Base-by-base conservation (phyloP, 2,329 filamentous ascomycete species). In the Curvularia eragrostidis region DNA sequence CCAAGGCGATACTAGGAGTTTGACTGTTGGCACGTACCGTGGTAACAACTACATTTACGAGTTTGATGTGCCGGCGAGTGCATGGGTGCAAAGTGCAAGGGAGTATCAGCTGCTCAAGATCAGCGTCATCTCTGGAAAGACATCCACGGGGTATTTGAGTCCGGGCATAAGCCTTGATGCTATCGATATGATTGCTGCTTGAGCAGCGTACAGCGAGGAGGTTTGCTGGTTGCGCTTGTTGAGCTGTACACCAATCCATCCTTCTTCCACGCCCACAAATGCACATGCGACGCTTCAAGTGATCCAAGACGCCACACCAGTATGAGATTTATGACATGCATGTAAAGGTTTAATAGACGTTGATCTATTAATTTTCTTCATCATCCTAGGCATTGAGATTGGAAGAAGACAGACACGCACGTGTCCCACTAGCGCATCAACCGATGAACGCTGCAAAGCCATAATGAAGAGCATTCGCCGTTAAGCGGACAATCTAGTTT, bases 21-120 rank as follows among this genome's bases (percentile, higher is more conserved):
- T 67, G 52, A 68, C 64, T 9, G 64, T 70, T 21, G 64, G 66
- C 8, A 70, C 67, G 0, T 70, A 70, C 48, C 58, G 67, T 5
- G 66, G 66, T 5, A 70, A 68, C 23, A 70, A 70, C 15, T 61
- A 63, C 8, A 52, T 68, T 9, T 68, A 68, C 28, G 64, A 68
- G 46, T 70, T 52, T 48, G 63, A 58, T 44, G 63, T 70, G 5
- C 66, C 67, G 10, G 60, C 62, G n/a, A 66, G 59, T 23, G 67
- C 67, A 1, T 68, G 66, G 66, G 42, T 56, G 1, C 56, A 66
- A 52, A 65, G 62, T 19, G 36, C 58, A 12, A 58, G 58, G 15
- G 63, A 66, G 26, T 68, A 64, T 15, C 67, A 68, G 56, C 43
- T 62, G 4, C 26, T 68, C 36, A 67, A 62, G 49, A 62, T 67